Conservation (phyloP, 192 early-diverging fungal species). For the Coemansia sp. region DNA sequence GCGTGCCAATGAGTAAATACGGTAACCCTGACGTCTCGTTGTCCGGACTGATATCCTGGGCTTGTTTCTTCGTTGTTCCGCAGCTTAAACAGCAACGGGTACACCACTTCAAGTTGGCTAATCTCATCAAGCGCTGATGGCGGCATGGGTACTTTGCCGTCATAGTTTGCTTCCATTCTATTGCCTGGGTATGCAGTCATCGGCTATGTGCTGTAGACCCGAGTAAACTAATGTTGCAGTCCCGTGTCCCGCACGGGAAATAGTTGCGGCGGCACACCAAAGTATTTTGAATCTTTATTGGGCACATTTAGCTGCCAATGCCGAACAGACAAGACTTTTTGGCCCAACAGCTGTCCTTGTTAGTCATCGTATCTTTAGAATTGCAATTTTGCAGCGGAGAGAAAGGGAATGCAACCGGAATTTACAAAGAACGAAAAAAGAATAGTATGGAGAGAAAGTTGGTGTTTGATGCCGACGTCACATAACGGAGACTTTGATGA, state of each 20-base stretch:
- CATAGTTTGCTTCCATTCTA: conserved; percentile 46
- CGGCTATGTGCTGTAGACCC: conserved; percentile 46
- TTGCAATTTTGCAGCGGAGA: too few relatives aligned
- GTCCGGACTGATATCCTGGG: neutral
- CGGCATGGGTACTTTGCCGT: conserved; percentile 55
- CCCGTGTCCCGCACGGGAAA: neutral
- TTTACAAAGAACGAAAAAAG: neutral
- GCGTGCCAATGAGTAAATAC: conserved; percentile 77
- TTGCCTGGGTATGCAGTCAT: conserved; percentile 24
- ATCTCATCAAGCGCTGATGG: conserved; percentile 49
- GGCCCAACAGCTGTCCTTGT: too few relatives aligned
- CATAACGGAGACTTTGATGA: neutral
- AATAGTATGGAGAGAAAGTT: neutral
- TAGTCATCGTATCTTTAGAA: too few relatives aligned
- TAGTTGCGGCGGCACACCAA: conserved; percentile 8
- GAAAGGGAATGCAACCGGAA: too few relatives aligned
- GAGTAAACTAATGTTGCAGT: conserved; percentile 33
- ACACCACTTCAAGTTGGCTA: conserved; percentile 81
- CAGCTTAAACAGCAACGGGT: conserved; percentile 91
- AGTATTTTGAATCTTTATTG: too few relatives aligned
- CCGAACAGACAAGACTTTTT: too few relatives aligned
- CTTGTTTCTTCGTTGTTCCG: conserved; percentile 56
- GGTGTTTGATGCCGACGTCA: neutral
- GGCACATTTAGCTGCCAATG: too few relatives aligned
- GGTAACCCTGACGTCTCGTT: conserved; percentile 60